These are phyloP conservation scores for Ophiosphaerella korrae DNA, from an alignment of 2,329 filamentous ascomycete species.

Conservation along the genomic window DNA sequence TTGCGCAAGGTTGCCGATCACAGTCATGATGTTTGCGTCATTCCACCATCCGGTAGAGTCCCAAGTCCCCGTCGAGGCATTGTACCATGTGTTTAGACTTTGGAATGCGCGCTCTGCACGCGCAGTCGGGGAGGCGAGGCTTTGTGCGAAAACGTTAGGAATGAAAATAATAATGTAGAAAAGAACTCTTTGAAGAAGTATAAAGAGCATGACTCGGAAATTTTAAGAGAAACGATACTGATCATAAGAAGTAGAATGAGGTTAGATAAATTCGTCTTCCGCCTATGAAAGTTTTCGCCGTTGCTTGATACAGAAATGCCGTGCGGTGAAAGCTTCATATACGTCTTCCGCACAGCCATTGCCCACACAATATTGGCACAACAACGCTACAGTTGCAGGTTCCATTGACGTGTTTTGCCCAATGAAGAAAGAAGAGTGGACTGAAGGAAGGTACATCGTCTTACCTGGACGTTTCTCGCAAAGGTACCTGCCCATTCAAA, in stretches of 20 bases:
- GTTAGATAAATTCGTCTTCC: too few relatives aligned
- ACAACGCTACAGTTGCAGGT: too few relatives aligned
- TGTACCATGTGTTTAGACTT: constrained; percentile 67
- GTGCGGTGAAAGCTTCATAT: too few relatives aligned
- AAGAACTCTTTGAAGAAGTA: constrained; percentile 10
- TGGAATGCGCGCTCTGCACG: constrained; percentile 44
- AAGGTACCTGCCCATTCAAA: constrained; percentile 10
- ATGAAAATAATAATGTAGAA: constrained; percentile 2
- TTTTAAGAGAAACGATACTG: neutral
- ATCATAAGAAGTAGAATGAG: too few relatives aligned
- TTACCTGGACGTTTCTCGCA: constrained; percentile 21
- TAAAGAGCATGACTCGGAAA: constrained; percentile 20
- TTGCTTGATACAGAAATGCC: too few relatives aligned
- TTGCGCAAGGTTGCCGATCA: constrained; percentile 60
- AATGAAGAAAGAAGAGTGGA: constrained; percentile 9
- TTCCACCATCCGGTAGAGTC: constrained; percentile 75
- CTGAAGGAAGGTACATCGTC: constrained; percentile 5
- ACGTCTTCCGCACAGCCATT: too few relatives aligned
- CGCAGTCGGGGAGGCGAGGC: constrained; percentile 23
- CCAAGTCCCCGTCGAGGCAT: constrained; percentile 65
- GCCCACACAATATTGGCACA: too few relatives aligned
- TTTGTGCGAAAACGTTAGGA: constrained; percentile 30
- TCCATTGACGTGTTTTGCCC: too few relatives aligned
- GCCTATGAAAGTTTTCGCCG: too few relatives aligned
- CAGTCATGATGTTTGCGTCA: constrained; percentile 68